Evolutionary conservation across 2,329 filamentous ascomycete species (phyloP), one percentile per base, ranked within the genome.

Genomic region (Lachnellula cervina): DNA sequence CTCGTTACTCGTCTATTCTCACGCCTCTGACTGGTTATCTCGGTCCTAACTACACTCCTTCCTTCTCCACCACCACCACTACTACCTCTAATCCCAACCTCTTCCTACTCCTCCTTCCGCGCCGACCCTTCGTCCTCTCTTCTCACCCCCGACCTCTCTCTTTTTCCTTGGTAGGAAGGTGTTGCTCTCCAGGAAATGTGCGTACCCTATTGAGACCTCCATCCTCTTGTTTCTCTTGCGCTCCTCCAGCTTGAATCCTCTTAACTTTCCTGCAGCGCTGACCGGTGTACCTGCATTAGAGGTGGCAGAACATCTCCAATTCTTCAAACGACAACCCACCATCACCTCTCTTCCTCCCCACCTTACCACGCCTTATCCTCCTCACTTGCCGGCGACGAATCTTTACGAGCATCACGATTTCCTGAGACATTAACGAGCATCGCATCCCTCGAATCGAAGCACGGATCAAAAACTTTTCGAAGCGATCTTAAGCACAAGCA

Each of bases 241-340:
- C 49, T 47, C 47, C 37, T 48, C 56, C 43, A 57, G 50, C 62
- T 64, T 64, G 62, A 62, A 62, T 64, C 58, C 61, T 62, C 58
- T 62, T 57, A 56, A 59, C 54, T 55, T 59, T 63, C 59, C 59
- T 69, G 67, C 65, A 64, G 59, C 59, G 63, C 63, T 67, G 64
- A 67, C 61, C 60, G 55, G 61, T 64, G 69, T 68, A 68, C 67
- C 67, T 70, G 68, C 68, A 69, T 67, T 66, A 70, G 66, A 69
- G 63, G 63, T 69, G 62, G 64, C 58, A 62, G 59, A 63, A 64
- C 52, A 58, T 56, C 58, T 60, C 62, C 61, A 61, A 64, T 64
- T 62, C 57, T 58, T 59, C 59, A 56, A 54, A 59, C 56, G 55
- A 51, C 54, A 55, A 51, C 50, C 46, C 49, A 51, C 49, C 57